Evolutionary conservation across 2,329 filamentous ascomycete genomes (phyloP), one percentile per base, ranked within the genome.

Genomic region (Aspergillus hortae): DNA sequence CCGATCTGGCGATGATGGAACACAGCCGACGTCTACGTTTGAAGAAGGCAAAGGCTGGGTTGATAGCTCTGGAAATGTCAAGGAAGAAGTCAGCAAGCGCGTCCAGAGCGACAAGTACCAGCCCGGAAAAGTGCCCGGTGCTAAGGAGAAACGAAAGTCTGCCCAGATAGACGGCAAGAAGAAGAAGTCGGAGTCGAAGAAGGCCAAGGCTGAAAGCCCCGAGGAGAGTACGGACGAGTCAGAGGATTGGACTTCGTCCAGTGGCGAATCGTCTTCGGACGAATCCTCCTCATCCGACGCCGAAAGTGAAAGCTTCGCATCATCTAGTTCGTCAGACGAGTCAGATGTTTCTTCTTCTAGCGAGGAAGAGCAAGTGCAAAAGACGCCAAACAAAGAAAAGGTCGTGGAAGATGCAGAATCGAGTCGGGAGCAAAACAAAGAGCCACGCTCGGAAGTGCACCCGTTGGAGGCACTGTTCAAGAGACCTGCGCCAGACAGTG

Each of bases 391-490:
- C 14, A 10, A 17, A 6, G 15, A 6, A 7, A 17, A 14, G 7
- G 14, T 17, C 7, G 35, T 38, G 35, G 15, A n/a, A 17, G 35
- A 38, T 15, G 35, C 35, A 38, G 15, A 6, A 38, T 54, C 12
- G 51, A 57, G 17, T 42, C 52, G n/a, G 11, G 35, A 17, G 14
- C 14, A 38, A 38, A 14, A 17, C 52, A 48, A 52, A 33, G 36
- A 49, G 32, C 10, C 43, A 44, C 35, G 36, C 27, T 10, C 36
- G 4, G 76, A 81, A 56, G 76, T 96, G 0, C 92, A 97, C 61
- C 92, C 94, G 0, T 80, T 97, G 1, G 92, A 97, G 75, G 90
- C 90, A 0, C 81, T 97, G 2, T 99, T 95, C 79, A 97, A 96
- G 74, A 84, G 84, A 4, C 72, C 82, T 0, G 80, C 83, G 33